Percentiles rank a stretch among this genome's conserved stretches.
These are phyloP conservation scores for Ascochyta rabiei DNA, from an alignment of 2,329 filamentous ascomycete genomes.

Conservation along the genomic window DNA sequence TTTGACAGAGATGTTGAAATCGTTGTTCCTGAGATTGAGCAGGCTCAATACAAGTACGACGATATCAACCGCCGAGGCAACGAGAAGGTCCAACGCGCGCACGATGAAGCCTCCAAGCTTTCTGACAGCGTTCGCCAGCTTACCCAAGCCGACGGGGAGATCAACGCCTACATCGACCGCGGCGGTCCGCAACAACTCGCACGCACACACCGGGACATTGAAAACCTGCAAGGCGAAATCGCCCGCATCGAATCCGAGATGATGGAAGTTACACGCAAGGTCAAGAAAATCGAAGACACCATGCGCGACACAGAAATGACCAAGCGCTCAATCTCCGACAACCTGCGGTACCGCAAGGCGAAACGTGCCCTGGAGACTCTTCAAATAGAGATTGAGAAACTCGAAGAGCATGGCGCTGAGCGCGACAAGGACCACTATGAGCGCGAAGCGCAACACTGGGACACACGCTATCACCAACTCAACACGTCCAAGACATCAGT, in stretches of 20 bases:
- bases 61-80: slow-evolving; percentile 76
- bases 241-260: slow-evolving; percentile 70
- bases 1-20: slow-evolving; percentile 75
- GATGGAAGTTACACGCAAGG: slow-evolving; percentile 67
- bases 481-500: slow-evolving; percentile 75
- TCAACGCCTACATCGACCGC: slow-evolving; percentile 77
- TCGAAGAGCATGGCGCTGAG: slow-evolving; percentile 80
- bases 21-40: slow-evolving; percentile 76
- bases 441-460: slow-evolving; percentile 69
- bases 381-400: slow-evolving; percentile 70
- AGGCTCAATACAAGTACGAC: slow-evolving; percentile 76
- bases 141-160: slow-evolving; percentile 74
- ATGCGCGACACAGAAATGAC: slow-evolving; percentile 80
- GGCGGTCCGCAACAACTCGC: slow-evolving; percentile 76
- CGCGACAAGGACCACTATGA: slow-evolving; percentile 80
- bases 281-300: slow-evolving; percentile 79
- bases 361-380: slow-evolving; percentile 71
- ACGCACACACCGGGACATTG: slow-evolving; percentile 72
- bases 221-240: slow-evolving; percentile 70
- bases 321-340: slow-evolving; percentile 87
- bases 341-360: slow-evolving; percentile 82
- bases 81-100: slow-evolving; percentile 73
- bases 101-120: slow-evolving; percentile 72
- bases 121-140: slow-evolving; percentile 79
- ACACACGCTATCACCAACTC: slow-evolving; percentile 71